Conservation (phyloP, 129 eudicot species). For the Arctium minus region DNA sequence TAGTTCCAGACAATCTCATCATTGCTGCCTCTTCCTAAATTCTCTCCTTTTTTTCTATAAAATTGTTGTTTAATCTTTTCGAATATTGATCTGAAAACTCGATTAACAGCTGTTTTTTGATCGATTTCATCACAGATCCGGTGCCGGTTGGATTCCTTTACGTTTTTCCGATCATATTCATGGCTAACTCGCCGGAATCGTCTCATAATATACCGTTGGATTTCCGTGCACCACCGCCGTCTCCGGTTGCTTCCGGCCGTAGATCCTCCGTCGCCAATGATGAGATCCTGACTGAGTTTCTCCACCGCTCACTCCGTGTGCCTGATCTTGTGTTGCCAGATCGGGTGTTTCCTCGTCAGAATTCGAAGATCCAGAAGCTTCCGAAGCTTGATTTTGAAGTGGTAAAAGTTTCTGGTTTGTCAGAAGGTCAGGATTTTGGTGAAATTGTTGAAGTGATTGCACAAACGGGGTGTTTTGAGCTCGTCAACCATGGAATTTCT, state of each 20-base stretch:
- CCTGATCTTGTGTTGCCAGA: constrained; percentile 73
- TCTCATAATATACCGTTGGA: constrained; percentile 26
- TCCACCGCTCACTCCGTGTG: constrained; percentile 60
- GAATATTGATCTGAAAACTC: background rate
- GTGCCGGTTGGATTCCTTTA: background rate
- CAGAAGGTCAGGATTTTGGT: background rate
- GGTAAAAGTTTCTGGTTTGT: background rate
- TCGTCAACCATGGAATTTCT: constrained; percentile 63
- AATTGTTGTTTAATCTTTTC: background rate
- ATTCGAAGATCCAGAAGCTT: constrained; percentile 37
- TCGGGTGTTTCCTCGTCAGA: constrained; percentile 69
- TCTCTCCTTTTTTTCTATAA: background rate
- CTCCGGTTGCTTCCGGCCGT: constrained; percentile 78
- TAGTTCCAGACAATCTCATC: constrained; percentile 26
- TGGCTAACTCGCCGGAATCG: constrained; percentile 46
- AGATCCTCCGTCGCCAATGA: constrained; percentile 66
- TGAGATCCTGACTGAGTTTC: constrained; percentile 62
- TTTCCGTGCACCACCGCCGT: constrained; percentile 91
- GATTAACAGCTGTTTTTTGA: background rate
- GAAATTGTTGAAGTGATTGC: constrained; percentile 32
- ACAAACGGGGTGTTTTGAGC: constrained; percentile 62
- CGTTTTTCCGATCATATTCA: constrained; percentile 7
- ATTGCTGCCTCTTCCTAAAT: constrained; percentile 13
- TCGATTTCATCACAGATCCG: background rate
- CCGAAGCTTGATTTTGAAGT: constrained; percentile 47